A percentile compares a stretch with the other conserved stretches of the same genome.
Evolutionary conservation across 768 basidiomycete genomes (phyloP).

Genomic region (Mycena rosella): DNA sequence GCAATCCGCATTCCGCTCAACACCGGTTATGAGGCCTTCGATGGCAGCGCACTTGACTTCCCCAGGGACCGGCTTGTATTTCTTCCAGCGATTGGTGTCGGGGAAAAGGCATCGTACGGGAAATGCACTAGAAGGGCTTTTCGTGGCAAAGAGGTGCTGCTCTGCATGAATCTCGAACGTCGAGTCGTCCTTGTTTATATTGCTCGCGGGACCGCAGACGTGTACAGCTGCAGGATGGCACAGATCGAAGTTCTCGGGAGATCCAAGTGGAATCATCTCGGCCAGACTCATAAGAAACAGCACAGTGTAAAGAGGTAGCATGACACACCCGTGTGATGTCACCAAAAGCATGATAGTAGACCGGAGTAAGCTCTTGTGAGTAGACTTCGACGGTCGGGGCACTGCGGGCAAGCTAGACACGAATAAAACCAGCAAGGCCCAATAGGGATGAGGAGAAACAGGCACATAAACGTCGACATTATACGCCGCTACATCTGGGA

Average conservation of each 20-base stretch:
- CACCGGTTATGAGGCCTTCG: conserved; percentile 8
- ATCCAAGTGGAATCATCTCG: conserved; percentile 1
- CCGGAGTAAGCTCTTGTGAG: not conserved
- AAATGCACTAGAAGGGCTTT: not conserved
- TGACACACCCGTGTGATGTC: not conserved
- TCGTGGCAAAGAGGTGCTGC: conserved; percentile 13
- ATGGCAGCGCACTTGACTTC: conserved; percentile 16
- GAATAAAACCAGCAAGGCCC: not conserved
- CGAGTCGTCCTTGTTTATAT: conserved; percentile 14
- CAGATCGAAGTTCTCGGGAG: conserved; percentile 10
- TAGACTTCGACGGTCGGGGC: conserved; percentile 9
- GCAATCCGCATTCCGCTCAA: conserved; percentile 8
- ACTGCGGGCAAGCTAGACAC: not conserved
- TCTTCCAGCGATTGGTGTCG: not conserved
- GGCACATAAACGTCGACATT: not conserved
- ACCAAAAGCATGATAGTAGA: conserved; percentile 11
- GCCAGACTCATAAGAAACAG: not conserved
- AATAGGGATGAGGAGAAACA: not conserved
- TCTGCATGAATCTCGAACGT: conserved; percentile 17
- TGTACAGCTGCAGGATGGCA: not conserved
- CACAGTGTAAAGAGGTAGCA: not conserved
- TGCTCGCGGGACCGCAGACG: not conserved
- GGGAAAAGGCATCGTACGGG: conserved; percentile 3
- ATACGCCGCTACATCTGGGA: conserved; percentile 1
- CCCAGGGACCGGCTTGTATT: conserved; percentile 7